Base-by-base conservation (phyloP, 805 yeast species). In the Brettanomyces custersianus region DNA sequence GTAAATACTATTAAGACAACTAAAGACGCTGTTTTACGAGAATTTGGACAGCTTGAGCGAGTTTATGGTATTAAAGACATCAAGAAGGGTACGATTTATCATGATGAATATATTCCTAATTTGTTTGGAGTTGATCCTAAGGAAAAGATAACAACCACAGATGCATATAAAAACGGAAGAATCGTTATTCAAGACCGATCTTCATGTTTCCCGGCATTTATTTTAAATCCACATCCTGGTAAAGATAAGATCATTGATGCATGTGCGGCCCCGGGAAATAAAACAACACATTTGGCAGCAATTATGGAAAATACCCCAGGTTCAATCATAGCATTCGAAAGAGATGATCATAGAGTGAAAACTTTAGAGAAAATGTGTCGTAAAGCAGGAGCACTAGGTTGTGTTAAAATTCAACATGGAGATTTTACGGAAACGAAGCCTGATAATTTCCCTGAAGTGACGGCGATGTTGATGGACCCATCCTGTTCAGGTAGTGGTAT, bases 211-310 rank as follows among this genome's bases (percentile, higher is more conserved):
- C 99, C 99, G 0, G 96, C 94, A 0, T 76, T 74, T 41, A 87
- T 92, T 20, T 59, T 92, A 33, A 66, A 73, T 42, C 84, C 90
- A 1, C 37, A 54, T 1, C 65, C 72, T 4, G 80, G 78, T 31
- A 40, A 33, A 9, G 79, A 72, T 40, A 58, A 66, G 18, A 75
- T 87, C 9, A 82, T 92, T 31, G 99, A 92, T 60, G 81, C 96
- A 1, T 88, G 96, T 61, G 88, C 97, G 3, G 98, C 99, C 0
- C 99, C 99, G 4, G 99, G 99, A 4, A 92, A 92, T 58, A 94
- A 92, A 55, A 92, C 99, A 0, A 85, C 96, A 0, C 97, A 90
- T 59, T 62, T 80, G 17, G 95, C 96, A 0, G 74, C 92, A 0
- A 63, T 72, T 34, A 57, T 85, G 17, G 45, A 51, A 4, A 59